Conservation (phyloP, 2,329 filamentous ascomycete species). For the Pseudogymnoascus sp. region DNA sequence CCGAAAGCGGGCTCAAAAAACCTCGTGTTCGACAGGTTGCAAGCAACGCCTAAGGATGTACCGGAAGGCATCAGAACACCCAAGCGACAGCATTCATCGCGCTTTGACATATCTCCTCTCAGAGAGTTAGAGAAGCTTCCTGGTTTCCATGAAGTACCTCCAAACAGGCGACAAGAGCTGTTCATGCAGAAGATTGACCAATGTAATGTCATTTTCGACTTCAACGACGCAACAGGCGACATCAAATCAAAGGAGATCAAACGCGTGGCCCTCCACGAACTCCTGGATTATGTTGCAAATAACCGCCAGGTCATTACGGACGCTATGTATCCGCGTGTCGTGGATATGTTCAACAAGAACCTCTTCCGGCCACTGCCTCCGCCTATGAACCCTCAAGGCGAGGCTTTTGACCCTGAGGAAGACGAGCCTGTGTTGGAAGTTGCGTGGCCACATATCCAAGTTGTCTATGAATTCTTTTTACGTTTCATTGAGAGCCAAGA, state of each 20-base stretch:
- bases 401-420: conserved; percentile 97
- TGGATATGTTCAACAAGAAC: conserved; percentile 99
- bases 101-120: conserved; percentile 96
- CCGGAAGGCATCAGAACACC: conserved; percentile 92
- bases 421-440: conserved; percentile 97
- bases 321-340: conserved; percentile 96
- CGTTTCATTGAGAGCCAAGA: conserved; percentile 98
- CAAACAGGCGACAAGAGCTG: conserved; percentile 86
- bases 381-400: conserved; percentile 93
- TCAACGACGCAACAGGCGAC: conserved; percentile 94
- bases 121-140: conserved; percentile 94
- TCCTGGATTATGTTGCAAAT: conserved; percentile 96
- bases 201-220: conserved; percentile 99
- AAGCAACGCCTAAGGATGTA: conserved; percentile 92
- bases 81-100: conserved; percentile 92
- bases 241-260: conserved; percentile 99
- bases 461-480: conserved; percentile 98
- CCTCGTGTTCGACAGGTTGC: conserved; percentile 76
- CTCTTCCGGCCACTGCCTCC: conserved; percentile 94
- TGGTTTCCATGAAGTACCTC: conserved; percentile 94
- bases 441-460: conserved; percentile 98
- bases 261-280: conserved; percentile 85
- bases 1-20: conserved; percentile 89
- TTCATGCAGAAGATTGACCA: conserved; percentile 99
- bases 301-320: conserved; percentile 98